Evolutionary conservation across 139 green algal species (phyloP).

Genomic region (Picochlorum sp.): DNA sequence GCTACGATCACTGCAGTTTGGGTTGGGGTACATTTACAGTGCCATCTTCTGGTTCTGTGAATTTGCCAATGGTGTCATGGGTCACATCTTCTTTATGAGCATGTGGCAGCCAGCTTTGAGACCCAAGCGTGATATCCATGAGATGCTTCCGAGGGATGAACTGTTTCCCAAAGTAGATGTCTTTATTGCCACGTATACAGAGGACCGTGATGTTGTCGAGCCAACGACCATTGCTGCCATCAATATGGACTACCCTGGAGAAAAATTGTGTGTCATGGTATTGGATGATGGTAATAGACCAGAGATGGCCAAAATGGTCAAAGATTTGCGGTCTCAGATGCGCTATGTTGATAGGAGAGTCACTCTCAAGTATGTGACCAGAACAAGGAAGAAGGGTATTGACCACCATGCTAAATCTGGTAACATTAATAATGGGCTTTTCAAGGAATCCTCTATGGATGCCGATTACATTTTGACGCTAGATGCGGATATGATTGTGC

Average conservation of each 20-base stretch:
- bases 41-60: constrained; percentile 11
- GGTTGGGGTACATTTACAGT: constrained; percentile 13
- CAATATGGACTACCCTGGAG: constrained; percentile 22
- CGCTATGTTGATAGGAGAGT: constrained; percentile 1
- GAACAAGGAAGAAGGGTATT: constrained; percentile 14
- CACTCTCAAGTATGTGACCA: constrained; percentile 6
- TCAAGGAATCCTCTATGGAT: background rate
- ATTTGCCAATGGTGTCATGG: background rate
- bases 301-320: constrained; percentile 16
- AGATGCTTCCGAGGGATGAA: constrained; percentile 12
- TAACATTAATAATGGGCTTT: constrained; percentile 27
- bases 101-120: constrained; percentile 10
- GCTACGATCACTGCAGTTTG: constrained; percentile 15
- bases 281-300: constrained; percentile 13
- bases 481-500: constrained; percentile 26
- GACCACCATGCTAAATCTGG: constrained; percentile 24
- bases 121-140: background rate
- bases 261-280: constrained; percentile 9
- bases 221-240: constrained; percentile 16
- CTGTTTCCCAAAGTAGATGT: constrained; percentile 1
- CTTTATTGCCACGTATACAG: constrained; percentile 17
- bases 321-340: constrained; percentile 1
- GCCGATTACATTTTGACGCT: constrained; percentile 16
- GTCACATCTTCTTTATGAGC: background rate
- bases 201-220: constrained; percentile 18